phyloP scores from a whole-genome alignment of 2,329 filamentous ascomycete genomes.

The Pestalotiopsis sp. region DNA sequence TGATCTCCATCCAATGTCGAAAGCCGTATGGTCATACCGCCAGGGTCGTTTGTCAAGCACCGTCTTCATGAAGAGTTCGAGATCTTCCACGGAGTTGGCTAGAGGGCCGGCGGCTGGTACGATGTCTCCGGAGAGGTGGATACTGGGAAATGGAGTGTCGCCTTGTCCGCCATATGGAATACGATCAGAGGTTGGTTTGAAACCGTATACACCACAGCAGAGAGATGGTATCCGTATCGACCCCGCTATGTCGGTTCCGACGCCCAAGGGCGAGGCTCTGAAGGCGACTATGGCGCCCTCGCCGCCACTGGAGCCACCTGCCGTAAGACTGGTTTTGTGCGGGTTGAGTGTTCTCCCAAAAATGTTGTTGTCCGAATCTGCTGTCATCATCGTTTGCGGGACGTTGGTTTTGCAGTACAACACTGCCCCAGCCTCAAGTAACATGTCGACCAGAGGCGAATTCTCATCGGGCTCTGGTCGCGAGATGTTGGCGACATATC shows the following conservation, averaged over 20 bases:
- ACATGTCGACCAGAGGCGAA: constrained; percentile 41
- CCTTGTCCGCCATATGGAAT: background rate
- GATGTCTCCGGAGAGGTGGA: constrained; percentile 28
- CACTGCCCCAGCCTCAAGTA: constrained; percentile 49
- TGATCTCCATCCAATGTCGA: constrained; percentile 49
- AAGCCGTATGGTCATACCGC: constrained; percentile 43
- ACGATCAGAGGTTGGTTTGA: constrained; percentile 27
- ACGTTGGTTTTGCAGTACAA: constrained; percentile 58
- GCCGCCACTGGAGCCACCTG: constrained; percentile 40
- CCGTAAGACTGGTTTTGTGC: constrained; percentile 32
- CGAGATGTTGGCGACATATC: constrained; percentile 45
- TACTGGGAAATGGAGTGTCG: constrained; percentile 1
- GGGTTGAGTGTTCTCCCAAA: constrained; percentile 45
- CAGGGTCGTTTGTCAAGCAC: constrained; percentile 45
- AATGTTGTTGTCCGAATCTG: constrained; percentile 43
- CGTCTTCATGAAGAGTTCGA: constrained; percentile 42
- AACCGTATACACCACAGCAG: constrained; percentile 34
- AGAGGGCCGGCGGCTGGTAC: constrained; percentile 44
- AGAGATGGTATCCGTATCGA: constrained; percentile 34
- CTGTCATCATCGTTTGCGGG: constrained; percentile 18
- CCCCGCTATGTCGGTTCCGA: constrained; percentile 28
- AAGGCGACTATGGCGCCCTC: constrained; percentile 24
- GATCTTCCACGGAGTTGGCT: constrained; percentile 42
- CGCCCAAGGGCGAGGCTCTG: constrained; percentile 21
- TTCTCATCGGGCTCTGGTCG: constrained; percentile 15